phyloP scores from a whole-genome alignment of 164 flowering plant genomes.

The Cinnamomum chago region DNA sequence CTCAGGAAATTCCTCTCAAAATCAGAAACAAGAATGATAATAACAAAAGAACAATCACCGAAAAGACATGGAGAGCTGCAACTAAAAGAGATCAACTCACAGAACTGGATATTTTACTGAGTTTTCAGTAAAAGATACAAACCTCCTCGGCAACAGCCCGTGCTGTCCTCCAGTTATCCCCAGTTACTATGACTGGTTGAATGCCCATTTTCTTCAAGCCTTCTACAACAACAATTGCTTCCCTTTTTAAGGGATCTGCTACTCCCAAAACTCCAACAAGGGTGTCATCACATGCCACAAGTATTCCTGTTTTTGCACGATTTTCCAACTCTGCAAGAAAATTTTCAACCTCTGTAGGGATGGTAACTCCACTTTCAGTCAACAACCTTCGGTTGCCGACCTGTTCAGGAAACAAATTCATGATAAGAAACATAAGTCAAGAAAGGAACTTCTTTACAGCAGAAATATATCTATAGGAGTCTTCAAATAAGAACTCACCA shows the following conservation, averaged over 20 bases:
- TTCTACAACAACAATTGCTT: constrained; percentile 89
- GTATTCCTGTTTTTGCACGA: constrained; percentile 84
- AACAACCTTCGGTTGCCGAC: constrained; percentile 87
- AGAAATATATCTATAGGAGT: neutral
- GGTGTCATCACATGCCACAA: constrained; percentile 56
- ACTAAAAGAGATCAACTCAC: neutral
- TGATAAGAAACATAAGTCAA: constrained; percentile 6
- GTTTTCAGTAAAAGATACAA: constrained; percentile 6
- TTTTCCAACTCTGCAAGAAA: constrained; percentile 80
- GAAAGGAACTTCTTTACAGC: neutral
- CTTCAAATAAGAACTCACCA: constrained; percentile 48
- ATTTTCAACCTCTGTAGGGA: constrained; percentile 55
- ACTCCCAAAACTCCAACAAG: constrained; percentile 81
- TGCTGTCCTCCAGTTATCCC: constrained; percentile 98
- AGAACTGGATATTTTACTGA: neutral
- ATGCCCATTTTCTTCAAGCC: constrained; percentile 90
- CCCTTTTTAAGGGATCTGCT: constrained; percentile 91
- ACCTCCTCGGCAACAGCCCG: constrained; percentile 94
- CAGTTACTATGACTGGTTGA: constrained; percentile 90
- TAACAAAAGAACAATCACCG: neutral
- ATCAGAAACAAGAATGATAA: neutral
- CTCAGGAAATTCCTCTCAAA: neutral
- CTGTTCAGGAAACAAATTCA: constrained; percentile 34
- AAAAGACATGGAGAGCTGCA: neutral
- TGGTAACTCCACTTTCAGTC: constrained; percentile 57